Evolutionary conservation across 148 eudicot genomes (phyloP).

Genomic region (Rhododendron ovatum): DNA sequence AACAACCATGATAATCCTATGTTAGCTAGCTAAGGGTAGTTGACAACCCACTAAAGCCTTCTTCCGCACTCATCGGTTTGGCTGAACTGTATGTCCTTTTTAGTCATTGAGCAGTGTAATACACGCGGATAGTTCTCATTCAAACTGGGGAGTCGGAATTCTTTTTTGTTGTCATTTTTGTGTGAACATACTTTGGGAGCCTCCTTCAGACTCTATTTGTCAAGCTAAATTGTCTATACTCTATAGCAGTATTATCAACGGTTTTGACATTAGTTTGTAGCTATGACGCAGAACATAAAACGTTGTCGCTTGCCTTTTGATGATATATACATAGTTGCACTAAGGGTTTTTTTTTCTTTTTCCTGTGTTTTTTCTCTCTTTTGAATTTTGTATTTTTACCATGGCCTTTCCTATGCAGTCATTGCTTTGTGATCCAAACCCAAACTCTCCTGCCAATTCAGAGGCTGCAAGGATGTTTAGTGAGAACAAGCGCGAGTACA

Average conservation of each 20-base stretch:
- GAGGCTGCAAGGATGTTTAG: constrained; percentile 76
- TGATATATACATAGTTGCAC: background rate
- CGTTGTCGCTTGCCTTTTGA: background rate
- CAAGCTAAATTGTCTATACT: background rate
- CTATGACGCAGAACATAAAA: background rate
- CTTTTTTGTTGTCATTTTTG: background rate
- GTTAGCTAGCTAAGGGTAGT: background rate
- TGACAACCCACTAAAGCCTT: background rate
- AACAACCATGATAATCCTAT: background rate
- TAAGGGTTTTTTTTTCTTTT: background rate
- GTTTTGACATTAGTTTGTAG: background rate
- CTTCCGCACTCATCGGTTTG: background rate
- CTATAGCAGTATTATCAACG: background rate
- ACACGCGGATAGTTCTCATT: background rate
- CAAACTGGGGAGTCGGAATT: background rate
- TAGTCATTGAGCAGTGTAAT: background rate
- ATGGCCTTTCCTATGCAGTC: constrained; percentile 34
- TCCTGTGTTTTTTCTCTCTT: too few relatives aligned
- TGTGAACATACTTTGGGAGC: background rate
- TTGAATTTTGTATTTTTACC: background rate
- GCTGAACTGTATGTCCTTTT: background rate
- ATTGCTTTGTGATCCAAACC: constrained; percentile 65
- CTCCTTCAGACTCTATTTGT: background rate
- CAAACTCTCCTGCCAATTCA: constrained; percentile 76
- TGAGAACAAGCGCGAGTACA: constrained; percentile 72